Evolutionary conservation across 2,329 filamentous ascomycete genomes (phyloP).

Genomic region (Alternaria ventricosa): DNA sequence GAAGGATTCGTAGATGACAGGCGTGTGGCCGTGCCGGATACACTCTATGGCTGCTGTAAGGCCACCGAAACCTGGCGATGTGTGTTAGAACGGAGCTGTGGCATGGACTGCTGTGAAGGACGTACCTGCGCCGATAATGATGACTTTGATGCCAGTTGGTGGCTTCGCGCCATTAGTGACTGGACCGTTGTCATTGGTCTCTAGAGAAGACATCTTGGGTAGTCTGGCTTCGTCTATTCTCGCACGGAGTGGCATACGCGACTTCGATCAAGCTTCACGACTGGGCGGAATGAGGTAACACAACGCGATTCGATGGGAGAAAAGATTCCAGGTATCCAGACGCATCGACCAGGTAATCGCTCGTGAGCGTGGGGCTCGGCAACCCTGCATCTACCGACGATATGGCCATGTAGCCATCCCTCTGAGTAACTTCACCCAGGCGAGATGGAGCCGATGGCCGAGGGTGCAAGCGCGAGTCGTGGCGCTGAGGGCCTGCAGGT

Average conservation of each 20-base stretch:
- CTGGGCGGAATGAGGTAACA: not conserved
- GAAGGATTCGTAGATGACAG: conserved; percentile 66
- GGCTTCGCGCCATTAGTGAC: conserved; percentile 19
- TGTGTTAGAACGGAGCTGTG: not conserved
- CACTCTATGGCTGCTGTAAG: conserved; percentile 69
- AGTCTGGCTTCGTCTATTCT: conserved; percentile 22
- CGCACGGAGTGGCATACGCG: conserved; percentile 28
- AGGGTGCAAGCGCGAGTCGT: not conserved
- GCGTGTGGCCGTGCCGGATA: conserved; percentile 65
- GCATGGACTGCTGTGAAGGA: not conserved
- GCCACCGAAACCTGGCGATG: conserved; percentile 62
- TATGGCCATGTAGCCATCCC: not conserved
- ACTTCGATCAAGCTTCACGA: not conserved
- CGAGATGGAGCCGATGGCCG: conserved; percentile 15
- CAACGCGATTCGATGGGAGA: not conserved
- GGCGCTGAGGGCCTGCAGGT: conserved; percentile 4
- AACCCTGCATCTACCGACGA: conserved; percentile 10
- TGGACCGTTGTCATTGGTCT: conserved; percentile 4
- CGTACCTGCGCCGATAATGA: conserved; percentile 57
- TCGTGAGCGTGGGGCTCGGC: conserved; percentile 17
- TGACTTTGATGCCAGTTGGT: conserved; percentile 60
- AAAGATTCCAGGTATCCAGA: not conserved
- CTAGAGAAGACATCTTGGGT: conserved; percentile 30
- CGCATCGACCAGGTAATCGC: conserved; percentile 10
- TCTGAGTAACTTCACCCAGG: conserved; percentile 11